Base-by-base conservation (phyloP, 805 yeast species). In the Wickerhamiella nectarea region DNA sequence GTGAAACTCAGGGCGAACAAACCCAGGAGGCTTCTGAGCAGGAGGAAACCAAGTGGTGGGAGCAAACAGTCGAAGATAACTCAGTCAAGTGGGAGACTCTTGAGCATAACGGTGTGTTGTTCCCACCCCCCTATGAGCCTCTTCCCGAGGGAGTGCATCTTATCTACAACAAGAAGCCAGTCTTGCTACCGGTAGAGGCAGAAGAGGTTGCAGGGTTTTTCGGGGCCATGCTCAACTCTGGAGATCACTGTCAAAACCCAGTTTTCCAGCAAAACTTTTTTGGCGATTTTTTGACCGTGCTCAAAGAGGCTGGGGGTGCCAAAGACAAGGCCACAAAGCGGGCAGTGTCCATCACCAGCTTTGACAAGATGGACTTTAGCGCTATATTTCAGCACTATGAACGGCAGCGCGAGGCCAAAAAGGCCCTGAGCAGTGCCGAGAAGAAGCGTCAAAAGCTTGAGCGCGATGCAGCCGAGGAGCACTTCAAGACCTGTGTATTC, bases 141-240 rank as follows among this genome's bases (percentile, higher is more conserved):
- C 64, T 89, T 36, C 97, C 97, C 0, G 64, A 73, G 4, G 71
- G 74, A 54, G 81, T 87, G 33, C 83, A 80, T 56, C 53, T 89
- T 43, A 70, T 74, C 46, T 87, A 89, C 55, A 80, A 80, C 52
- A 84, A 83, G 0, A 69, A 73, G 50, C 82, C 91, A 0, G 87
- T 87, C 0, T 67, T 66, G 22, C 67, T 89, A 46, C 89, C 95
- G 1, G 63, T 66, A 1, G 81, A 70, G 45, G 96, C 95, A 2
- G 98, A 89, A 62, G 97, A 89, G 61, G 95, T 89, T 28, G 97
- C 96, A 0, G 96, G 95, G 0, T 89, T 86, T 56, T 89, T 71
- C 60, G 97, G 80, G 8, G 95, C 95, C 5, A 70, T 89, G 75
- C 50, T 87, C 36, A 86, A 83, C 50, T 45, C 57, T 9, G 42